Base-by-base conservation (phyloP, 768 basidiomycete species). In the Mycena olivaceomarginata region DNA sequence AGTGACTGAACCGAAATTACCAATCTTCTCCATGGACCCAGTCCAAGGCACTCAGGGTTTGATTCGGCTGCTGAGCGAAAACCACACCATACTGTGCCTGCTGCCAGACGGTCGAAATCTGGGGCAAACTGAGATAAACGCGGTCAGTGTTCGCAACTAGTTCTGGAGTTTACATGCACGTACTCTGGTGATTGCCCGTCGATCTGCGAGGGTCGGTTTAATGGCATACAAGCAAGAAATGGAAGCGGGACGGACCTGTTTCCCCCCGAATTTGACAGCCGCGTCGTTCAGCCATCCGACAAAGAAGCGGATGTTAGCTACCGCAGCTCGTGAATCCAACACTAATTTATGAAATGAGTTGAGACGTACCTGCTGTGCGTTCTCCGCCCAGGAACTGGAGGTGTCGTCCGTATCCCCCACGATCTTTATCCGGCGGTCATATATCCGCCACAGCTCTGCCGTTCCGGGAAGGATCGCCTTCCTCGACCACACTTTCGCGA, bases 211-310 rank as follows among this genome's bases (percentile, higher is more conserved):
- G 31, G 11, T 63, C 22, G 43, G 20, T 41, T 20, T 9, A 57
- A 9, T 40, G 56, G 2, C n/a, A 18, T 31, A 31, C 3, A n/a
- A n/a, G 40, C 25, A 39, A 45, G 10, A 10, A 10, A n/a, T 48
- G 16, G 3, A 18, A 68, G 22, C 8, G 6, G 15, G 37, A n/a
- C 70, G n/a, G 62, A 86, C 84, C 82, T 86, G 86, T 71, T 81
- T 80, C 22, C 86, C 87, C 5, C 87, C 87, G 73, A 86, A 86
- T 67, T 85, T 84, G 46, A 83, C 82, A 57, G 87, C 87, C 2
- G 86, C 87, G 5, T 82, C 82, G 67, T 89, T 87, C 5, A 89
- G 78, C 88, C 87, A 89, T 12, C 84, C 87, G 40, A 85, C 79
- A 64, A 87, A 85, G 81, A 83, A 85, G 10, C 85, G 82, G 16